These are phyloP conservation scores for Balakata baccata DNA, from an alignment of 345 rosid species.

Conservation along the genomic window DNA sequence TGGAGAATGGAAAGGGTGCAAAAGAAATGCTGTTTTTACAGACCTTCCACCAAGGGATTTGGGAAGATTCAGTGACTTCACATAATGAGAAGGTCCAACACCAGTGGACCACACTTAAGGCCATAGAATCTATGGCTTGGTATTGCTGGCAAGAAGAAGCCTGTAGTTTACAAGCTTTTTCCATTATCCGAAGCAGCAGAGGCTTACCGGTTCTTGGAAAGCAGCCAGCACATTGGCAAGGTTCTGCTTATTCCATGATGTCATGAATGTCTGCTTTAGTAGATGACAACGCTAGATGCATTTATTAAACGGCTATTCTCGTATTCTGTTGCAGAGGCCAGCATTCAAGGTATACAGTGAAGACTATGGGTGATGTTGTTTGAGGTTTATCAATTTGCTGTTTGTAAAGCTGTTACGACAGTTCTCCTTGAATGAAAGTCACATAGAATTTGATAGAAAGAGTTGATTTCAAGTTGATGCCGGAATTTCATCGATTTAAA, in stretches of 20 bases:
- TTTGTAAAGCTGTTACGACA: background rate
- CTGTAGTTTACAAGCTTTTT: slow-evolving; percentile 51
- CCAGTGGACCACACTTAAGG: slow-evolving; percentile 95
- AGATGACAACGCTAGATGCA: background rate
- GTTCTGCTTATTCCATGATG: slow-evolving; percentile 58
- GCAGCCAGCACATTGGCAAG: slow-evolving; percentile 74
- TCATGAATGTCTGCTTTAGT: background rate
- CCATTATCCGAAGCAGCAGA: slow-evolving; percentile 61
- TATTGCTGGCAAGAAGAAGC: slow-evolving; percentile 69
- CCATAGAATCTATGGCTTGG: slow-evolving; percentile 87
- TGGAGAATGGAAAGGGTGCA: background rate
- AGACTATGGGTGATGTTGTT: background rate
- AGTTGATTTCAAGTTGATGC: too few species aligned
- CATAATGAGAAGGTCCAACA: slow-evolving; percentile 72
- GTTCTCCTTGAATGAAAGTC: background rate
- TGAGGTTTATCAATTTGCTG: background rate
- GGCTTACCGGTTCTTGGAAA: slow-evolving; percentile 75
- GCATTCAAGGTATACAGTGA: slow-evolving; percentile 2
- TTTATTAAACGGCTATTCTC: background rate
- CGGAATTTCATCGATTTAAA: background rate
- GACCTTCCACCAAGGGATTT: slow-evolving; percentile 73
- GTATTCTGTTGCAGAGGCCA: background rate
- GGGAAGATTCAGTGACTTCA: slow-evolving; percentile 52
- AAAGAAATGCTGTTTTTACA: background rate
- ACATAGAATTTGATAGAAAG: background rate